Percentiles rank a stretch among this genome's conserved stretches.
Conservation (phyloP, 495 filamentous ascomycete genomes). For the Aspergillus steynii region DNA sequence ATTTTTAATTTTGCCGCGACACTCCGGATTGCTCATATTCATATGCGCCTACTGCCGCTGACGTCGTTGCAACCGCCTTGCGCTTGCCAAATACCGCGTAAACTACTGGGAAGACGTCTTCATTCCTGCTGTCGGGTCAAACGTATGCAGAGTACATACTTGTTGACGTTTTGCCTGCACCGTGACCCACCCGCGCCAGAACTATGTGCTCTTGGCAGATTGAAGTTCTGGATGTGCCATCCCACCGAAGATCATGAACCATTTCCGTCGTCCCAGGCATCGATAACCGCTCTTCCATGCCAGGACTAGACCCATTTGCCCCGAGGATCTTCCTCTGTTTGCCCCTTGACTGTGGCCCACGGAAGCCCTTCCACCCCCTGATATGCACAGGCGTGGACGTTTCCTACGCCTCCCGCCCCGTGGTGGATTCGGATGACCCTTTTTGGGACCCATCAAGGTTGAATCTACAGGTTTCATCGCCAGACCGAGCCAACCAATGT, state of each 20-base stretch:
- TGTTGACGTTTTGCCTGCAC: slow-evolving; percentile 12
- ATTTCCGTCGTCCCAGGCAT: slow-evolving; percentile 7
- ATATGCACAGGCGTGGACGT: slow-evolving; percentile 6
- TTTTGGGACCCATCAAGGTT: slow-evolving; percentile 10
- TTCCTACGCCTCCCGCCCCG: slow-evolving; percentile 11
- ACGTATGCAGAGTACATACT: slow-evolving; percentile 8
- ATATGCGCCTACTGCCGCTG: not conserved
- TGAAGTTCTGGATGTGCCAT: slow-evolving; percentile 4
- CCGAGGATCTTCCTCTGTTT: slow-evolving; percentile 4
- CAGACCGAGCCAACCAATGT: slow-evolving; percentile 12
- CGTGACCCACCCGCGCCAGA: slow-evolving; percentile 10
- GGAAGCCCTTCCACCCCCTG: slow-evolving; percentile 3
- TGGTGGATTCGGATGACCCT: slow-evolving; percentile 7
- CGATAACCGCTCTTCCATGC: slow-evolving; percentile 5
- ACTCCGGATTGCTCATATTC: not conserved
- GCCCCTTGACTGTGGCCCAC: not conserved
- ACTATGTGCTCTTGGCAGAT: slow-evolving; percentile 13
- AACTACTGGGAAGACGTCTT: not conserved
- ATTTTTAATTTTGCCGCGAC: not conserved
- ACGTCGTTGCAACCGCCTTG: not conserved
- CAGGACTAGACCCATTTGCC: slow-evolving; percentile 1
- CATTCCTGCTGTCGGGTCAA: not conserved
- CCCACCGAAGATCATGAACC: slow-evolving; percentile 15
- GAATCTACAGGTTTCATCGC: slow-evolving; percentile 9
- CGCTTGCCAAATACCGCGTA: not conserved